phyloP scores from a whole-genome alignment of 768 basidiomycete species.

The Phylloporus sp. region DNA sequence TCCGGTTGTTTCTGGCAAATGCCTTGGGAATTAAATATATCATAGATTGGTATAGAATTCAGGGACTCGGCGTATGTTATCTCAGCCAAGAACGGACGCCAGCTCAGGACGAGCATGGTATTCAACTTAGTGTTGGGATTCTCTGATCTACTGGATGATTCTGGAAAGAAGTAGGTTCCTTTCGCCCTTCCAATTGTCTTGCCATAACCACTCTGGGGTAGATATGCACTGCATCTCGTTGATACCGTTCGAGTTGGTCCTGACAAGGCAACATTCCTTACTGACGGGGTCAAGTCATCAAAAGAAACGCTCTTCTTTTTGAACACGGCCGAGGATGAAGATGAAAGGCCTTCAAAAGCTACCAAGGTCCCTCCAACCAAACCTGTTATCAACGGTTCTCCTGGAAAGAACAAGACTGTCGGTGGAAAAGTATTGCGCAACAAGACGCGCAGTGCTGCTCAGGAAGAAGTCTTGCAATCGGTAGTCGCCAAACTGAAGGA shows the following conservation, averaged over 20 bases:
- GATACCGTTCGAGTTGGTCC: conserved; percentile 82
- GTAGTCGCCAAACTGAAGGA: conserved; percentile 76
- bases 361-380: conserved; percentile 49
- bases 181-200: background rate
- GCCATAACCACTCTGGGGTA: conserved; percentile 27
- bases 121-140: conserved; percentile 85
- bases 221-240: conserved; percentile 83
- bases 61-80: conserved; percentile 84
- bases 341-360: conserved; percentile 53
- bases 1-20: conserved; percentile 2
- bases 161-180: conserved; percentile 66
- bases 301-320: conserved; percentile 90
- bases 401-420: conserved; percentile 67
- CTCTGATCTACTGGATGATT: conserved; percentile 70
- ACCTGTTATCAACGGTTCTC: conserved; percentile 59
- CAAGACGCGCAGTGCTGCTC: conserved; percentile 84
- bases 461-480: conserved; percentile 79
- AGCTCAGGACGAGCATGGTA: conserved; percentile 76
- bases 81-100: conserved; percentile 72
- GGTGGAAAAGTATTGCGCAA: conserved; percentile 86
- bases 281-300: conserved; percentile 77
- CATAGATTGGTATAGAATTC: conserved; percentile 94
- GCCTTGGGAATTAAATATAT: background rate
- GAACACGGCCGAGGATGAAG: conserved; percentile 53
- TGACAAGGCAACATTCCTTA: conserved; percentile 64